Conservation (phyloP, 225 moss, liverwort and hornwort species). For the Sphagnum contortum region DNA sequence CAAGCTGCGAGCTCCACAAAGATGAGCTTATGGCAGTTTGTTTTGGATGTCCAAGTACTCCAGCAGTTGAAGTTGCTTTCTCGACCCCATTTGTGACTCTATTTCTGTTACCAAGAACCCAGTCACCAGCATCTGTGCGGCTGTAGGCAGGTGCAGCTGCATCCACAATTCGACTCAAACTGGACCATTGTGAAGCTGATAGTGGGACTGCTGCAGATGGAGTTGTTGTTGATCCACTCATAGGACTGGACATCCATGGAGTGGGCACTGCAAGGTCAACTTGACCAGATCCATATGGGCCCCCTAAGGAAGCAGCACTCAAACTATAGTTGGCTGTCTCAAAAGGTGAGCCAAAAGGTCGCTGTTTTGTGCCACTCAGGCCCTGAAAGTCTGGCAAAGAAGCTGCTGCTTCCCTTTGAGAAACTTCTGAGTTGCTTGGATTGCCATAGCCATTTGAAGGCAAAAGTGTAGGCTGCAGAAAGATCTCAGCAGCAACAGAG, state of each 20-base stretch:
- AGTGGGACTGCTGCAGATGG: slow-evolving; percentile 18
- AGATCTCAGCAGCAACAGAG: slow-evolving; percentile 38
- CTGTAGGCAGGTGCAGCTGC: slow-evolving; percentile 26
- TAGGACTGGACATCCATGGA: slow-evolving; percentile 14
- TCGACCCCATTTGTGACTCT: slow-evolving; percentile 59
- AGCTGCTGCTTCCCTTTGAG: slow-evolving; percentile 16
- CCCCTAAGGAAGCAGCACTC: slow-evolving; percentile 13
- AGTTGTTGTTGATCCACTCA: slow-evolving; percentile 13
- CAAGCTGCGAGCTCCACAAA: slow-evolving; percentile 69
- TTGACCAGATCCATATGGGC: slow-evolving; percentile 24
- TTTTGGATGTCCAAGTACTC: slow-evolving; percentile 60
- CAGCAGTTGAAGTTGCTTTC: slow-evolving; percentile 28
- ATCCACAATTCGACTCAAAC: slow-evolving; percentile 17
- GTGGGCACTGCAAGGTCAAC: slow-evolving; percentile 36
- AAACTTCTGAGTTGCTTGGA: slow-evolving; percentile 29
- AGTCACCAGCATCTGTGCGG: slow-evolving; percentile 23
- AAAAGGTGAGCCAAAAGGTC: slow-evolving; percentile 22
- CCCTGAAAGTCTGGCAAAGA: slow-evolving; percentile 27
- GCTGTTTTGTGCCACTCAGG: slow-evolving; percentile 20
- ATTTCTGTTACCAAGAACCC: slow-evolving; percentile 51
- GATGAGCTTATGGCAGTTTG: slow-evolving; percentile 53
- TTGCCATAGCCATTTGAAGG: slow-evolving; percentile 18
- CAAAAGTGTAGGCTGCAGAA: slow-evolving; percentile 25
- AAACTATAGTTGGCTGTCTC: slow-evolving; percentile 21
- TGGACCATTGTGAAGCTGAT: slow-evolving; percentile 24